Conservation (phyloP, 352 stramenopile species). For the Phytopythium ostracodes region DNA sequence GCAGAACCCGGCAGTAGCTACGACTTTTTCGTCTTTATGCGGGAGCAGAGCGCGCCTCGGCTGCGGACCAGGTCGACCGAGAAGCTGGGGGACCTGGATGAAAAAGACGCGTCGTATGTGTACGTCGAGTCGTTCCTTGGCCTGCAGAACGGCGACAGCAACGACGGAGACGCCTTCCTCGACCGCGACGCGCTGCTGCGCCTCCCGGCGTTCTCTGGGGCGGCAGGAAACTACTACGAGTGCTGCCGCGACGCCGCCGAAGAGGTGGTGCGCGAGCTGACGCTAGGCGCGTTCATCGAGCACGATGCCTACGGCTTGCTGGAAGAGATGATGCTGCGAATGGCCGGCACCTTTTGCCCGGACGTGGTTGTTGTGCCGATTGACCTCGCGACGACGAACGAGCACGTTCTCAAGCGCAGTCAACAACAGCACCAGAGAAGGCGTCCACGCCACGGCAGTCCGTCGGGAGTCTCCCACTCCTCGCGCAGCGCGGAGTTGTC, state of each 20-base stretch:
- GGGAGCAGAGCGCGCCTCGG: not conserved
- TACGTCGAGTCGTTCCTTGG: constrained; percentile 71
- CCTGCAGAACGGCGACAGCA: constrained; percentile 24
- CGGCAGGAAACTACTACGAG: constrained; percentile 44
- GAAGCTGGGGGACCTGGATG: constrained; percentile 27
- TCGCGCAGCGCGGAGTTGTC: constrained; percentile 21
- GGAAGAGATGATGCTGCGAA: constrained; percentile 70
- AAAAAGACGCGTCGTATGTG: constrained; percentile 61
- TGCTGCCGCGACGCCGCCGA: constrained; percentile 55
- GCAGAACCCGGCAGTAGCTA: not conserved
- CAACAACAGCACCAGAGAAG: not conserved
- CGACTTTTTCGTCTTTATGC: not conserved
- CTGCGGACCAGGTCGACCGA: constrained; percentile 15
- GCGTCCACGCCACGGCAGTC: not conserved
- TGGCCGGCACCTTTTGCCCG: constrained; percentile 65
- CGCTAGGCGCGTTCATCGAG: constrained; percentile 40
- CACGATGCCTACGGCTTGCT: constrained; percentile 65
- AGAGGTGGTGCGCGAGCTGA: constrained; percentile 51
- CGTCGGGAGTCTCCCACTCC: constrained; percentile 5
- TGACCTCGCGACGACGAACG: not conserved
- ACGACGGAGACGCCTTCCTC: constrained; percentile 25
- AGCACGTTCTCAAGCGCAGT: not conserved
- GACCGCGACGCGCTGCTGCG: constrained; percentile 38
- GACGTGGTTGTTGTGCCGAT: constrained; percentile 13
- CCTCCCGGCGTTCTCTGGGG: constrained; percentile 38